Evolutionary conservation across 306 rosid species (phyloP).

Genomic region (Astragalus membranaceus): DNA sequence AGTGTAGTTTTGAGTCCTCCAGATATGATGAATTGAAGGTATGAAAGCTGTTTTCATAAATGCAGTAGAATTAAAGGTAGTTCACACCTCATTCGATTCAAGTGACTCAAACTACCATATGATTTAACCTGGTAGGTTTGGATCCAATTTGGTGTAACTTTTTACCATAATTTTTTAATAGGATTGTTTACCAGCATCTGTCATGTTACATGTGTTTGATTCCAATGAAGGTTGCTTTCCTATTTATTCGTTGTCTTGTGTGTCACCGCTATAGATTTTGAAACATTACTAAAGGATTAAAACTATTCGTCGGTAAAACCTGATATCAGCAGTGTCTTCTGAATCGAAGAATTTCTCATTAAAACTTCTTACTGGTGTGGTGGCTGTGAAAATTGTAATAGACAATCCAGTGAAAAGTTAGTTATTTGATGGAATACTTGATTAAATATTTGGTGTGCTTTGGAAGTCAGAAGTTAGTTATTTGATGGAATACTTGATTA

Average conservation of each 20-base stretch:
- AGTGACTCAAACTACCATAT: background rate
- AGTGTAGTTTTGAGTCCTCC: background rate
- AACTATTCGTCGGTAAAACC: background rate
- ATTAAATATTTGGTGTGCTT: background rate
- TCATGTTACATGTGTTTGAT: background rate
- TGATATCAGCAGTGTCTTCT: background rate
- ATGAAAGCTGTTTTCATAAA: background rate
- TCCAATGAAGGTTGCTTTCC: background rate
- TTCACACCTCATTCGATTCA: background rate
- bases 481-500: background rate
- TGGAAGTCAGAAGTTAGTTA: background rate
- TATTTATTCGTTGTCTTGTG: background rate
- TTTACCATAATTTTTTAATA: background rate
- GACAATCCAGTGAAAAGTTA: background rate
- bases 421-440: background rate
- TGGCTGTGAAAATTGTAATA: background rate
- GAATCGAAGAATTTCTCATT: background rate
- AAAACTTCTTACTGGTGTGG: background rate
- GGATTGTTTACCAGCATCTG: background rate
- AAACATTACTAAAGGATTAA: background rate
- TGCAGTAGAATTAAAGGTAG: background rate
- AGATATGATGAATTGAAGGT: constrained; percentile 4
- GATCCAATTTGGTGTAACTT: background rate
- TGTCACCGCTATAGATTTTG: background rate
- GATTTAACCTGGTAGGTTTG: background rate